Base-by-base conservation (phyloP, 225 moss, liverwort and hornwort genomes). In the Anthoceros angustus region DNA sequence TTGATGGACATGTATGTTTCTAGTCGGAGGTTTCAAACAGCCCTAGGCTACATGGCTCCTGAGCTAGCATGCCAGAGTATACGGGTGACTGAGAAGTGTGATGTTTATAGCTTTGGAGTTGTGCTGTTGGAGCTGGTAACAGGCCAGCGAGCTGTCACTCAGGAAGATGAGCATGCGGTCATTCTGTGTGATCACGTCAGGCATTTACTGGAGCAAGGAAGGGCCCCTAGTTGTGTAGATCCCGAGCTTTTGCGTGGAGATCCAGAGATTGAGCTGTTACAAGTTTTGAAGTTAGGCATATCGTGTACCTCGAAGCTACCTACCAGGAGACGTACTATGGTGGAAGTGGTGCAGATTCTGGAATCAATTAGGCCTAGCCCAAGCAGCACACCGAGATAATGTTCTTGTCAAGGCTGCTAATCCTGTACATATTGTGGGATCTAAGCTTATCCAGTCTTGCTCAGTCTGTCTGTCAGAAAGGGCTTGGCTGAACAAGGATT, bases 61-160 rank as follows among this genome's bases (percentile, higher is more conserved):
- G 95, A 95, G 79, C 82, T 95, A 43, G 82, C 76, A 8, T 80
- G 76, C 40, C 77, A 82, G 7, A 75, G 74, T 42, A 66, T 85
- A 15, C 70, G 76, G 14, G 74, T 90, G 39, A 81, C 80, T 21
- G 68, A 77, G 14, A 95, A 95, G 73, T 95, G 95, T 69, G 95
- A 95, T 74, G 95, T 95, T 49, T 95, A 84, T 68, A 95, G 95
- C 49, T 95, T 75, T 62, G 95, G 95, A 12, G 85, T 91, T 85
- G 86, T 95, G 64, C 80, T 95, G n/a, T 80, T 95, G 39, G 95
- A 95, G 75, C 76, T 95, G 26, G 88, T 91, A 49, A 95, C 94
- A 0, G 90, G 94, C 9, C 80, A 86, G 16, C 84, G 73, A 43
- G 90, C 88, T 0, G 86, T 85, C 39, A 75, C 23, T 15, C 0